These are phyloP conservation scores for Xerocomus spinulosus DNA, from an alignment of 768 basidiomycete species.

Conservation along the genomic window DNA sequence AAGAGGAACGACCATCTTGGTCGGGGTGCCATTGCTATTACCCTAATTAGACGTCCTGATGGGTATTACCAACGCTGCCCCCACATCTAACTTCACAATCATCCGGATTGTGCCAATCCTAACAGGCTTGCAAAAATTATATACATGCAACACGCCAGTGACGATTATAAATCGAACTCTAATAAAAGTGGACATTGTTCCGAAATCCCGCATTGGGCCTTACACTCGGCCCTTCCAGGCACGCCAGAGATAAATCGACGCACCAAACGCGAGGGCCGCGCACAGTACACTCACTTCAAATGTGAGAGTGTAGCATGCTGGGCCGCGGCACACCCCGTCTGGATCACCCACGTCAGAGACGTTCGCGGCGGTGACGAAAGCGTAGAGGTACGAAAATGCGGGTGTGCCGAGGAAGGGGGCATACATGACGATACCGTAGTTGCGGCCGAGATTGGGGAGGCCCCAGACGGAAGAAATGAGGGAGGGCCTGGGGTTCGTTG, in stretches of 20 bases:
- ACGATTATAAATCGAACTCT: neutral
- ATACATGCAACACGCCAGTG: neutral
- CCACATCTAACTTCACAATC: too few relatives aligned
- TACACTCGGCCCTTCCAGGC: constrained; percentile 57
- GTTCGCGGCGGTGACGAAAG: constrained; percentile 56
- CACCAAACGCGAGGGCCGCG: constrained; percentile 41
- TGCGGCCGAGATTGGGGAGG: constrained; percentile 60
- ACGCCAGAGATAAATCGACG: constrained; percentile 53
- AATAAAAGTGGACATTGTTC: neutral
- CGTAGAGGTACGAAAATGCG: constrained; percentile 75
- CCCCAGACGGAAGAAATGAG: constrained; percentile 74
- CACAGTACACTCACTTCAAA: constrained; percentile 49
- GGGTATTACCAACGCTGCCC: too few relatives aligned
- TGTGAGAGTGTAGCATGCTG: constrained; percentile 61
- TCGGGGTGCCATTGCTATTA: too few relatives aligned
- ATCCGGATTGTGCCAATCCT: too few relatives aligned
- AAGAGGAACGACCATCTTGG: too few relatives aligned
- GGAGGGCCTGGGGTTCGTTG: constrained; percentile 47
- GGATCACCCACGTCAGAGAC: constrained; percentile 27
- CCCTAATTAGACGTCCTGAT: too few relatives aligned
- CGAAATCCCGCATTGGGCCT: too few relatives aligned
- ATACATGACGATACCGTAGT: constrained; percentile 71
- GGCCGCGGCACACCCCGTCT: constrained; percentile 47
- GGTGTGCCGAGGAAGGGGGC: constrained; percentile 75
- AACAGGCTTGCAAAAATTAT: neutral